A percentile compares a stretch with the other conserved stretches of the same genome.
phyloP scores from a whole-genome alignment of 2,329 filamentous ascomycete genomes.

The Hypocrella siamensis region DNA sequence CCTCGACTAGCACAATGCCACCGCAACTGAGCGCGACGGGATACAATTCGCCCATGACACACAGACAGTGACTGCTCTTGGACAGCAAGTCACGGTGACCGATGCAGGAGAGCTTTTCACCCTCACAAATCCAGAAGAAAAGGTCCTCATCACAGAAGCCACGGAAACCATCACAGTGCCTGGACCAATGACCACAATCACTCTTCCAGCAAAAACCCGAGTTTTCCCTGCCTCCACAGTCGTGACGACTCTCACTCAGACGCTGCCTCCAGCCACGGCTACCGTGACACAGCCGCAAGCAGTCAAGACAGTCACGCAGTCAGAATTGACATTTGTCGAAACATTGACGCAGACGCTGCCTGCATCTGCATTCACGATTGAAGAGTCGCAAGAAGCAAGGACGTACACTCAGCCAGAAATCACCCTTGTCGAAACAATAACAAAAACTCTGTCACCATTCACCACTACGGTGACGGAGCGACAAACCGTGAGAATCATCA shows the following conservation, averaged over 20 bases:
- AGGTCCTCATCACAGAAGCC: not conserved
- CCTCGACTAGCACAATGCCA: conserved; percentile 3
- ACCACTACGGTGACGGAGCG: conserved; percentile 6
- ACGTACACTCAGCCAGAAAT: conserved; percentile 7
- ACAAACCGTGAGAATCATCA: conserved; percentile 16
- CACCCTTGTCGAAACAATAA: conserved; percentile 5
- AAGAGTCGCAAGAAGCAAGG: no score
- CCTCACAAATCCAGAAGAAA: conserved; percentile 1
- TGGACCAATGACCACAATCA: conserved; percentile 11
- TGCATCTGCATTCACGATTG: conserved; percentile 12
- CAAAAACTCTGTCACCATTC: conserved; percentile 2
- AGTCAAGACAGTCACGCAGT: conserved; percentile 16
- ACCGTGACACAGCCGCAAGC: conserved; percentile 7
- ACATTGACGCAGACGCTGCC: conserved; percentile 14
- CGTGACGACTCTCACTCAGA: conserved; percentile 3
- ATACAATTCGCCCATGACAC: conserved; percentile 1
- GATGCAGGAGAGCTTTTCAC: conserved; percentile 2
- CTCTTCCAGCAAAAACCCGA: conserved; percentile 10
- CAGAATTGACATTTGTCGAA: conserved; percentile 14
- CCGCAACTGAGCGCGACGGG: conserved; percentile 6
- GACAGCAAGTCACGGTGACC: conserved; percentile 3
- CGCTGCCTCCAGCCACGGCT: conserved; percentile 4
- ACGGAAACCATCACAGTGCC: conserved; percentile 10
- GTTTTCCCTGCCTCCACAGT: conserved; percentile 5
- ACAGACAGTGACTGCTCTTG: conserved; percentile 3